These are phyloP conservation scores for Bromus sterilis DNA, from an alignment of 176 grass and related monocot species.

Conservation along the genomic window DNA sequence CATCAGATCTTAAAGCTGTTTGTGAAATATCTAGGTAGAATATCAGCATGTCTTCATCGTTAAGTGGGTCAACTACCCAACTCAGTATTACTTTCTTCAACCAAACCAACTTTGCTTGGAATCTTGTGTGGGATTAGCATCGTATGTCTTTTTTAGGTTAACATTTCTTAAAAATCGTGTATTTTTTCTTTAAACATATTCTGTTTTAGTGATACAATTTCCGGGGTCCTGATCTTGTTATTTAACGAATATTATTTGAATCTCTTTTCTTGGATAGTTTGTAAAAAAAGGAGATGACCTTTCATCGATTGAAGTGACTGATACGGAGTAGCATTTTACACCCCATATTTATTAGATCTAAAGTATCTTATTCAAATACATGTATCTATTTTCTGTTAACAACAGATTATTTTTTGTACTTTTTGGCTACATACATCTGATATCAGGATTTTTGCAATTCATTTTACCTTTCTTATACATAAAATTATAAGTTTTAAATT, in stretches of 20 bases:
- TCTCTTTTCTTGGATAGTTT: neutral
- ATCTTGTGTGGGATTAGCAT: neutral
- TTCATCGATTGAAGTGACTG: neutral
- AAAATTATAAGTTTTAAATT: neutral
- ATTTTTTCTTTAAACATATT: neutral
- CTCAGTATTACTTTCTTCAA: neutral
- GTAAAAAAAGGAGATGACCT: neutral
- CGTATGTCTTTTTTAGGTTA: neutral
- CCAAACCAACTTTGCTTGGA: neutral
- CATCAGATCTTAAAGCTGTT: neutral
- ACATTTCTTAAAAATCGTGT: neutral
- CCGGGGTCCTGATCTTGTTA: neutral
- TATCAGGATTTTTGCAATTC: neutral
- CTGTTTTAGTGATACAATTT: neutral
- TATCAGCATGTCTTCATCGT: neutral
- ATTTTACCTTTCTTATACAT: neutral
- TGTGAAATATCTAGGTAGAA: neutral
- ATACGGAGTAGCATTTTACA: neutral
- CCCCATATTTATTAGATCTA: neutral
- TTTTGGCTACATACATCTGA: neutral
- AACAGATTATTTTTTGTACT: neutral
- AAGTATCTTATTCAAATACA: neutral
- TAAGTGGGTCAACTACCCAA: neutral
- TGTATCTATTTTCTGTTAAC: neutral
- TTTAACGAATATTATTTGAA: neutral